Conservation (phyloP, 179 eudicot genomes). For the Spinacia oleracea region DNA sequence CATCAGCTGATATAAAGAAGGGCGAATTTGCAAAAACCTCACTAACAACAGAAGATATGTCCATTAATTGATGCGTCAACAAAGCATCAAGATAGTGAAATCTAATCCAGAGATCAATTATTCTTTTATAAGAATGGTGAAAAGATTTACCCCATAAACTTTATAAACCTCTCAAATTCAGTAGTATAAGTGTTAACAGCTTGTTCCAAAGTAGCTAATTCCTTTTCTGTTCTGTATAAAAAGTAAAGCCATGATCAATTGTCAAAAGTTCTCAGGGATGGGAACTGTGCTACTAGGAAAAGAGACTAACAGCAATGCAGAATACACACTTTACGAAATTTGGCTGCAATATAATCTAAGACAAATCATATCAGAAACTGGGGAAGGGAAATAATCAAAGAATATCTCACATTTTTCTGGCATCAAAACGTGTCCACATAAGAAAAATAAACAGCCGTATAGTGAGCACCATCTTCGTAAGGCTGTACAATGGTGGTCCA, state of each 20-base stretch:
- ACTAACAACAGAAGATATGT: conserved; percentile 41
- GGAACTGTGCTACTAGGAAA: conserved; percentile 6
- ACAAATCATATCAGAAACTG: background rate
- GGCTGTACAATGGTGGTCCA: conserved; percentile 95
- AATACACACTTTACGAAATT: background rate
- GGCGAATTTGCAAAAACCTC: conserved; percentile 95
- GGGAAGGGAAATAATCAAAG: conserved; percentile 14
- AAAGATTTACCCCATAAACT: conserved; percentile 50
- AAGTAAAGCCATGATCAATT: conserved; percentile 11
- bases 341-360: conserved; percentile 1
- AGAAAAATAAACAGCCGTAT: conserved; percentile 64
- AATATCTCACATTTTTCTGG: conserved; percentile 66
- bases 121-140: conserved; percentile 13
- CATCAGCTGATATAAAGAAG: conserved; percentile 88
- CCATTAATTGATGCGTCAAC: conserved; percentile 16
- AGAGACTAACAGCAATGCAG: background rate
- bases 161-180: conserved; percentile 81
- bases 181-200: conserved; percentile 65
- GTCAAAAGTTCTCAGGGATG: conserved; percentile 9
- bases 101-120: background rate
- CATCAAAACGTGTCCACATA: conserved; percentile 59
- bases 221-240: conserved; percentile 50
- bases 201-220: conserved; percentile 58
- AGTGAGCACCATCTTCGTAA: conserved; percentile 70
- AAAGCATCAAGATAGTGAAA: conserved; percentile 2